Evolutionary conservation across 306 rosid species (phyloP), one percentile per base, ranked within the genome.

Genomic region (Casuarina equisetifolia): DNA sequence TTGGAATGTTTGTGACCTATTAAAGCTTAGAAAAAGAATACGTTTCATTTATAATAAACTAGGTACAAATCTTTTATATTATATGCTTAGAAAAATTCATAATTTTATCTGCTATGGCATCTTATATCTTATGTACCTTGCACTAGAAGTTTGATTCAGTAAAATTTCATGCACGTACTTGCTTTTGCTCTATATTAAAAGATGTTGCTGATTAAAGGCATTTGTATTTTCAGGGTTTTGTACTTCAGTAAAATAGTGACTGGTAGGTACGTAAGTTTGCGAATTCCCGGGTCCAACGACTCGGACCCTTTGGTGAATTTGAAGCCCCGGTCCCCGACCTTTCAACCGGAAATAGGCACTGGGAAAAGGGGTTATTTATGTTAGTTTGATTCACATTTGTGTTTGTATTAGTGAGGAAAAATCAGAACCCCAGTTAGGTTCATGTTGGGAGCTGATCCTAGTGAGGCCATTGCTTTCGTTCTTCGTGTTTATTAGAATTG

Each of bases 361-460:
- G 90, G 84, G 85, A 78, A 76, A 38, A 71, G 50, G 42, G 72
- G 70, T 69, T 46, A 53, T 68, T 78, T 87, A 76, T 55, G 42
- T 75, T 83, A 35, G 76, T 75, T 74, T 91, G 88, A 45, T 81
- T 80, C 79, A 82, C 61, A 72, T 85, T 81, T 81, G 55, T 25
- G 32, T 73, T 64, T 84, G 88, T 76, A 40, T 55, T 4, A 59
- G 4, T 72, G 96, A 91, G 86, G 90, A 73, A 80, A 66, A 80
- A 83, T 75, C 78, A 67, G 39, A 55, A 88, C 91, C 72, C 83
- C 52, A 44, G 73, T 46, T 62, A 88, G 32, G 92, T 82, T 84
- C 77, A 82, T 89, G 86, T 86, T 84, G 72, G 91, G 93, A 84
- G 79, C 46, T 89, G 93, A 88, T 93, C 94, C 94, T 88, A 62